Evolutionary conservation across 2,329 filamentous ascomycete genomes (phyloP), one percentile per base, ranked within the genome.

Genomic region (Xylaria sp.): DNA sequence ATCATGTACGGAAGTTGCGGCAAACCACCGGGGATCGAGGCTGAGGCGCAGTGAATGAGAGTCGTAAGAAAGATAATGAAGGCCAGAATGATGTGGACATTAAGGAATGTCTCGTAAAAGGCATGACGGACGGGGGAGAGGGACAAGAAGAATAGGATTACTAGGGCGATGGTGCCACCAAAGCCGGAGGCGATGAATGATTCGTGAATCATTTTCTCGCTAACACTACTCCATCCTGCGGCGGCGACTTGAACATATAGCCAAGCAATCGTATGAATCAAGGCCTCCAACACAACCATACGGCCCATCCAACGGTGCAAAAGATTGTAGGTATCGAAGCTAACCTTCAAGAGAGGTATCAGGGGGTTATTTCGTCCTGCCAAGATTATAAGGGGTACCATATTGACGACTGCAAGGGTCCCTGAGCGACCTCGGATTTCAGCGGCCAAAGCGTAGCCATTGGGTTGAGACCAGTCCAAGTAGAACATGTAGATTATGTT

Each of bases 101-200:
- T 92, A 70, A 98, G 84, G 79, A 99, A 99, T 1, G 92, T 96
- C 79, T 99, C 95, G 79, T 99, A 99, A 75, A 97, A 97, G 38
- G 93, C 93, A 76, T 97, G 94, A 63, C 95, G 89, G 53, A 99
- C 73, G 0, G 93, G 90, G 2, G 92, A 94, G 55, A 90, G 80
- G 9, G 92, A 89, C 27, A 89, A 80, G 53, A 96, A 71, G 55
- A 90, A 72, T 46, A 98, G 81, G 44, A 90, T 73, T 40, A 85
- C 69, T 73, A 97, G 85, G 37, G 85, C 83, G 49, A 85, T 74
- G 1, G 80, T 84, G 46, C 83, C 88, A 25, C 88, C 78, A 70
- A 86, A 83, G 43, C 89, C 90, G 37, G 86, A 89, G 29, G 78
- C 75, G 62, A 92, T 87, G 71, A 93, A 94, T 11, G 80, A 78